A percentile compares a stretch with the other conserved stretches of the same genome.
Conservation (phyloP, 1,284 basidiomycete genomes). For the Sporisorium exsertum region DNA sequence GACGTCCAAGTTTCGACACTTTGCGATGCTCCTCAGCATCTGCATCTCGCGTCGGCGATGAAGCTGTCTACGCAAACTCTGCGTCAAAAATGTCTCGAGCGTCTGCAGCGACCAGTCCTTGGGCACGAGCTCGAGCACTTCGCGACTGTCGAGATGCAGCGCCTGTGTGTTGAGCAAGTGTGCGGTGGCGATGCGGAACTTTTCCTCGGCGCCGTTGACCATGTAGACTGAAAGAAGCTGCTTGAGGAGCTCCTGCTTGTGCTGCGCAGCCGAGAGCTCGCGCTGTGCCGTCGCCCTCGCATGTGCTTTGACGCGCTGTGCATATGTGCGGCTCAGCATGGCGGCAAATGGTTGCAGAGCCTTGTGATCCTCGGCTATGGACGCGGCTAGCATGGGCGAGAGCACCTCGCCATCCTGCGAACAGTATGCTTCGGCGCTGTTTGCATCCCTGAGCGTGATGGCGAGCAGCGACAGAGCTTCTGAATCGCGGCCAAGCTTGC, state of each 20-base stretch:
- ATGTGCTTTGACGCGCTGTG: slow-evolving; percentile 37
- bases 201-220: slow-evolving; percentile 44
- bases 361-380: slow-evolving; percentile 41
- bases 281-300: slow-evolving; percentile 24
- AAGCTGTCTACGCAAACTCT: slow-evolving; percentile 46
- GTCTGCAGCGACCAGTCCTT: slow-evolving; percentile 53
- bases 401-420: slow-evolving; percentile 56
- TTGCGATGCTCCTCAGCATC: slow-evolving; percentile 50
- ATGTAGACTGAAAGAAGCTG: slow-evolving; percentile 49
- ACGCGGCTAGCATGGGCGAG: slow-evolving; percentile 46
- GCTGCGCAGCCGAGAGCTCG: slow-evolving; percentile 10
- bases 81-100: slow-evolving; percentile 57
- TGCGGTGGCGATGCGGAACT: slow-evolving; percentile 51
- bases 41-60: slow-evolving; percentile 48
- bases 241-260: slow-evolving; percentile 45
- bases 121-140: slow-evolving; percentile 58
- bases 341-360: slow-evolving; percentile 39
- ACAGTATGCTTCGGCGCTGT: slow-evolving; percentile 63
- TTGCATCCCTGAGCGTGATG: slow-evolving; percentile 51
- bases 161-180: slow-evolving; percentile 62
- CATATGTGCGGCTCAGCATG: slow-evolving; percentile 40
- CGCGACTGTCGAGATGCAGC: slow-evolving; percentile 45
- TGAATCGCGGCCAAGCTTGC: slow-evolving; percentile 48
- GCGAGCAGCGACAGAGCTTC: slow-evolving; percentile 58
- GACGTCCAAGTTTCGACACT: slow-evolving; percentile 55